Percentiles rank a stretch among this genome's conserved stretches.
Evolutionary conservation across 352 stramenopile genomes (phyloP).

Genomic region (Globisporangium cederbergense): DNA sequence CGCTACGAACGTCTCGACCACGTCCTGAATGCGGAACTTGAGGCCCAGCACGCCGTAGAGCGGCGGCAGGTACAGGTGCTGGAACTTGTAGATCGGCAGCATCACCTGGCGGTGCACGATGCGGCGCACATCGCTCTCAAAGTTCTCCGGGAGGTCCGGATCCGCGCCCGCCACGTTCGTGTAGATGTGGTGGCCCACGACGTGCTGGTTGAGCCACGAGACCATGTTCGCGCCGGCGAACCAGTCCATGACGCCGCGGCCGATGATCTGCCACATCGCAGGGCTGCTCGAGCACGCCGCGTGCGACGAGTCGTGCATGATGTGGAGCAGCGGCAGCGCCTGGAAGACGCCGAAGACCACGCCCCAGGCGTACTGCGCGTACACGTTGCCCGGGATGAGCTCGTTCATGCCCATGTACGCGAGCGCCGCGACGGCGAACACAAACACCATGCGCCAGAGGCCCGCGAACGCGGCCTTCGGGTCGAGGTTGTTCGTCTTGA

Average conservation of each 20-base stretch:
- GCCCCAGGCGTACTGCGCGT: slow-evolving; percentile 67
- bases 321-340: slow-evolving; percentile 87
- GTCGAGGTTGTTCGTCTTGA: slow-evolving; percentile 88
- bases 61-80: slow-evolving; percentile 92
- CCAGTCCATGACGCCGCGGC: slow-evolving; percentile 87
- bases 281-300: slow-evolving; percentile 83
- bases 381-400: slow-evolving; percentile 45
- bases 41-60: slow-evolving; percentile 93
- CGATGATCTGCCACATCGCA: slow-evolving; percentile 69
- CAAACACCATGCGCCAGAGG: slow-evolving; percentile 85
- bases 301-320: slow-evolving; percentile 93
- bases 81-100: slow-evolving; percentile 88
- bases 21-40: slow-evolving; percentile 92
- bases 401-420: slow-evolving; percentile 80
- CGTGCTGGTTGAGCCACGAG: slow-evolving; percentile 95
- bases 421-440: slow-evolving; percentile 59
- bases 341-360: slow-evolving; percentile 88
- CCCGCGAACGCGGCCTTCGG: slow-evolving; percentile 75
- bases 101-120: slow-evolving; percentile 86
- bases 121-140: slow-evolving; percentile 81
- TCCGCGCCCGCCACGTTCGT: slow-evolving; percentile 93
- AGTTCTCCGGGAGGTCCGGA: slow-evolving; percentile 90
- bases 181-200: slow-evolving; percentile 95
- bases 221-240: slow-evolving; percentile 89
- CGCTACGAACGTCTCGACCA: slow-evolving; percentile 85